Percentiles rank a stretch among this genome's conserved stretches.
These are phyloP conservation scores for Aureobasidium namibiae DNA, from an alignment of 2,329 filamentous ascomycete genomes.

Conservation along the genomic window DNA sequence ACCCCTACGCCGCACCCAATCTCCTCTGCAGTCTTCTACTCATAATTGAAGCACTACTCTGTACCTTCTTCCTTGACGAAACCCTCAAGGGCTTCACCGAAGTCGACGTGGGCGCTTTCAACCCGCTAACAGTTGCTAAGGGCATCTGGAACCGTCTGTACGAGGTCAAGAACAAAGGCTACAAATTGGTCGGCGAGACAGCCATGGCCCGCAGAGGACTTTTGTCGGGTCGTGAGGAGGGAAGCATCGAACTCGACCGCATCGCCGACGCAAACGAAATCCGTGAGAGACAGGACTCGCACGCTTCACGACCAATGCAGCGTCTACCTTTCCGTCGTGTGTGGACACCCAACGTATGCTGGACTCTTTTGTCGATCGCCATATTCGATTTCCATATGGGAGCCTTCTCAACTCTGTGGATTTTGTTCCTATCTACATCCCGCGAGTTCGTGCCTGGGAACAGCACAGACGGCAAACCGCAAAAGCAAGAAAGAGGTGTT, in stretches of 20 bases:
- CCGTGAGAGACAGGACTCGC: slow-evolving; percentile 16
- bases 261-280: slow-evolving; percentile 23
- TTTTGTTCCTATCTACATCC: slow-evolving; percentile 67
- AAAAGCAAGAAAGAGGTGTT: slow-evolving; percentile 26
- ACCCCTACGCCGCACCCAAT: slow-evolving; percentile 58
- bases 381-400: slow-evolving; percentile 65
- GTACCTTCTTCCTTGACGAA: slow-evolving; percentile 55
- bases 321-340: slow-evolving; percentile 41
- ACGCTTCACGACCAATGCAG: slow-evolving; percentile 30
- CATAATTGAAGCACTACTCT: slow-evolving; percentile 42
- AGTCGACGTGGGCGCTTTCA: slow-evolving; percentile 14
- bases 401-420: slow-evolving; percentile 68
- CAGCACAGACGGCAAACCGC: slow-evolving; percentile 25
- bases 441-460: slow-evolving; percentile 38
- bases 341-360: slow-evolving; percentile 47
- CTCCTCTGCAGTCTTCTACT: slow-evolving; percentile 52
- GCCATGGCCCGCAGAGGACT: slow-evolving; percentile 24
- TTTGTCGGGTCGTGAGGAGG: slow-evolving; percentile 22
- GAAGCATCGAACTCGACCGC: slow-evolving; percentile 26
- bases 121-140: slow-evolving; percentile 20
- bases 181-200: slow-evolving; percentile 20
- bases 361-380: slow-evolving; percentile 54
- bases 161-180: slow-evolving; percentile 22
- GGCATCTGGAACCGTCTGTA: slow-evolving; percentile 17
- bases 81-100: slow-evolving; percentile 26